A percentile compares a stretch with the other conserved stretches of the same genome.
Evolutionary conservation across 495 filamentous ascomycete species (phyloP).

Genomic region (Barbatosphaeria neglecta): DNA sequence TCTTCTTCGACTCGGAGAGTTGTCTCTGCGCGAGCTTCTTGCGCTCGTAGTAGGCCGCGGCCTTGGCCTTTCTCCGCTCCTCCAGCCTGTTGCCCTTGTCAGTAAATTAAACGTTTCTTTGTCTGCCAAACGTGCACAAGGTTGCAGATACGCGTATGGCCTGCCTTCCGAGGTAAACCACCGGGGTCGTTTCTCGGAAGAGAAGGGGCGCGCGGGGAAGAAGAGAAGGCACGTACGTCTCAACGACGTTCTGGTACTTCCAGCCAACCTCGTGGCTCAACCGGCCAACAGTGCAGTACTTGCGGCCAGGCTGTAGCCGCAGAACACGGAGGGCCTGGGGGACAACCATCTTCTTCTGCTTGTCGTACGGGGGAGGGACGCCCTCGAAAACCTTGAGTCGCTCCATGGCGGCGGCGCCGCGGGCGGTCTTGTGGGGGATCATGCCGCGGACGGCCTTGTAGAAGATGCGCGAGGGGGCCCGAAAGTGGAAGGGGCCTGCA

Average conservation of each 20-base stretch:
- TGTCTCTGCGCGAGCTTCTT: slow-evolving; percentile 92
- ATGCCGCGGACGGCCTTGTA: slow-evolving; percentile 99
- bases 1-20: slow-evolving; percentile 83
- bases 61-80: slow-evolving; percentile 98
- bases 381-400: slow-evolving; percentile 99
- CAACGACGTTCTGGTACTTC: slow-evolving; percentile 99
- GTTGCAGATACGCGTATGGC: too few species aligned
- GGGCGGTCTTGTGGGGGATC: slow-evolving; percentile 99
- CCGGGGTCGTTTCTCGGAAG: too few species aligned
- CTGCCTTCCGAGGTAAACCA: too few species aligned
- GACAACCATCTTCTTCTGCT: slow-evolving; percentile 98
- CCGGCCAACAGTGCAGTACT: slow-evolving; percentile 98
- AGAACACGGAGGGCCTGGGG: slow-evolving; percentile 93
- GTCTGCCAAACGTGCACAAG: too few species aligned
- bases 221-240: slow-evolving; percentile 58
- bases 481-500: slow-evolving; percentile 97
- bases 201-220: too few species aligned
- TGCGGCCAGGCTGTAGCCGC: slow-evolving; percentile 92
- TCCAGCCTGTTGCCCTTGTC: slow-evolving; percentile 61
- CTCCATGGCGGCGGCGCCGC: slow-evolving; percentile 90
- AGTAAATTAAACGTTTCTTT: slow-evolving; percentile 25
- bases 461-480: slow-evolving; percentile 95
- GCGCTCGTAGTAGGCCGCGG: slow-evolving; percentile 96
- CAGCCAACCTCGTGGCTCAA: slow-evolving; percentile 98
- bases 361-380: slow-evolving; percentile 96